Evolutionary conservation across 2,329 filamentous ascomycete genomes (phyloP).

Genomic region (Aureobasidium sp.): DNA sequence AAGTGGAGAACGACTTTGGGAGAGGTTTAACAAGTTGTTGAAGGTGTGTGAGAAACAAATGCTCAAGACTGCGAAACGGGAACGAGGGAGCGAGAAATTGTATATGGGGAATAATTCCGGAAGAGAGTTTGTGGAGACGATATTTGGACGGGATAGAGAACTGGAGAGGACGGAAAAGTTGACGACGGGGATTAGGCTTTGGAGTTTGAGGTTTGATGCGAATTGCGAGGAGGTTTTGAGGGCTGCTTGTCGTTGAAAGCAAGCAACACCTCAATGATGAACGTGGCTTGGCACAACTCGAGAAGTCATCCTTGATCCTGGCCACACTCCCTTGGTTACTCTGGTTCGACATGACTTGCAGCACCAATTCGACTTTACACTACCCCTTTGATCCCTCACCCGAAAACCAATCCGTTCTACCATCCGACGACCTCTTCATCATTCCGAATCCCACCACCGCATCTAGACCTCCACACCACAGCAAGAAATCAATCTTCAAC

Average conservation of each 20-base stretch:
- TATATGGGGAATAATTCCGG: slow-evolving; percentile 88
- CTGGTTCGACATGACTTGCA: no score
- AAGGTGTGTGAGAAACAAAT: slow-evolving; percentile 92
- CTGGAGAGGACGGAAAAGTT: slow-evolving; percentile 84
- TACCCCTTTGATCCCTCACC: no score
- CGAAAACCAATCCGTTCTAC: no score
- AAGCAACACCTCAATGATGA: no score
- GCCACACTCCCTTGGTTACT: no score
- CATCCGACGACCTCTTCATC: no score
- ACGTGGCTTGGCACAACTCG: no score
- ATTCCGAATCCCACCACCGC: no score
- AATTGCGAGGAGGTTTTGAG: slow-evolving; percentile 85
- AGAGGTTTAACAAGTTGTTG: slow-evolving; percentile 76
- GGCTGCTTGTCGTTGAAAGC: background rate
- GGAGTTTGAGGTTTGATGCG: slow-evolving; percentile 90
- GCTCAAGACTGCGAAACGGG: slow-evolving; percentile 77
- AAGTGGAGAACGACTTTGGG: slow-evolving; percentile 77
- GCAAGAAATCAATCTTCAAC: background rate
- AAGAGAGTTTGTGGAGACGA: slow-evolving; percentile 89
- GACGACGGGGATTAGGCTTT: slow-evolving; percentile 81
- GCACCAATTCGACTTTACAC: no score
- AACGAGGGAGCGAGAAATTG: slow-evolving; percentile 55
- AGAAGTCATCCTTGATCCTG: no score
- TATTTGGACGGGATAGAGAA: slow-evolving; percentile 88
- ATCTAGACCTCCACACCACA: no score